Conservation (phyloP, 192 early-diverging fungal genomes). For the Backusella liffmaniae region DNA sequence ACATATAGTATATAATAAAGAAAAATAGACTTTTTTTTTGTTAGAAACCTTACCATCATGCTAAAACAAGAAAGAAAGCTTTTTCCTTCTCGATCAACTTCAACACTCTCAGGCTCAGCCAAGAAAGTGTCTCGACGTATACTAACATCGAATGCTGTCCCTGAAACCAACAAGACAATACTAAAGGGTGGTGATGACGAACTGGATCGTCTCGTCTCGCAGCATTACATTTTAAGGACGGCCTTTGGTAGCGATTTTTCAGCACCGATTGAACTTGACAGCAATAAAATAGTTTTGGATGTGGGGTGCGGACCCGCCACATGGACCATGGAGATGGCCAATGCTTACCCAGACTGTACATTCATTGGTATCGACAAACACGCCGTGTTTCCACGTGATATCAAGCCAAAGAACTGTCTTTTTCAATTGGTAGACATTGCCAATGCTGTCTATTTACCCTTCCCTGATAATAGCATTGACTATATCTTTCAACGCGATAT, state of each 20-base stretch:
- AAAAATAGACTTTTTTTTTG: neutral
- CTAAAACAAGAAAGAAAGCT: neutral
- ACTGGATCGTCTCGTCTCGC: constrained; percentile 2
- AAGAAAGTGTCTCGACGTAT: neutral
- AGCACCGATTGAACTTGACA: neutral
- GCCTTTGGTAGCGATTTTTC: constrained; percentile 3
- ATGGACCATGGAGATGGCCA: constrained; percentile 49
- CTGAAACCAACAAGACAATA: neutral
- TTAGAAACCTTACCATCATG: neutral
- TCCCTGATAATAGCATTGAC: constrained; percentile 31
- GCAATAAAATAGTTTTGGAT: constrained; percentile 19
- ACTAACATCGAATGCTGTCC: neutral
- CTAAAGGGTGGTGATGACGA: neutral
- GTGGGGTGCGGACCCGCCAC: constrained; percentile 34
- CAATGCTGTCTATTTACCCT: constrained; percentile 16
- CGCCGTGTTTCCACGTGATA: constrained; percentile 28
- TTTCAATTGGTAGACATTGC: constrained; percentile 24
- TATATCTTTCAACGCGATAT: constrained; percentile 31
- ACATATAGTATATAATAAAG: neutral
- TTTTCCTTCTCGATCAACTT: neutral
- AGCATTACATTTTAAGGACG: constrained; percentile 1
- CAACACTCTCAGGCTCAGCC: neutral
- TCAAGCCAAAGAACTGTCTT: constrained; percentile 22
- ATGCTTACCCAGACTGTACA: constrained; percentile 41
- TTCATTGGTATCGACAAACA: constrained; percentile 52